phyloP scores from a whole-genome alignment of 371 early-diverging fungal species.

The Nosema muscidifuracis region DNA sequence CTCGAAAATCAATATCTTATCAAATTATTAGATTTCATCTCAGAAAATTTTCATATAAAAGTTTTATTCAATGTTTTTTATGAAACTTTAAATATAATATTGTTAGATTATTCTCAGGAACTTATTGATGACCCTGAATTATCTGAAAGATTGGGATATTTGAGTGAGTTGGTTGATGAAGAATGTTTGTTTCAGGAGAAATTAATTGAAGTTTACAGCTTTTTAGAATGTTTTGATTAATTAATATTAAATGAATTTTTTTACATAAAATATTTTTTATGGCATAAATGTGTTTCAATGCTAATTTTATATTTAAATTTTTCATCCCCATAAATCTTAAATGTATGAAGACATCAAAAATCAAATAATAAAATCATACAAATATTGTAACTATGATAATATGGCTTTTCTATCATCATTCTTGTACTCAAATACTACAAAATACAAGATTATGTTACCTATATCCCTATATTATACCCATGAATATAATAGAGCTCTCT shows the following conservation, averaged over 20 bases:
- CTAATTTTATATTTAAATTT: too few relatives aligned
- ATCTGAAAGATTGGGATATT: neutral
- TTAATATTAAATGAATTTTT: too few relatives aligned
- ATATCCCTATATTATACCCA: constrained; percentile 54
- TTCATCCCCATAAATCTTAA: neutral
- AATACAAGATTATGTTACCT: constrained; percentile 39
- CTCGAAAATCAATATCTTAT: constrained; percentile 18
- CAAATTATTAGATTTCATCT: constrained; percentile 30
- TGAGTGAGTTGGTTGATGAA: constrained; percentile 35
- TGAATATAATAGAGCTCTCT: constrained; percentile 55
- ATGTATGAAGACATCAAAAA: neutral
- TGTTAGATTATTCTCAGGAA: constrained; percentile 29
- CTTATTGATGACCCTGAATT: constrained; percentile 23
- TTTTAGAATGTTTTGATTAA: constrained; percentile 42
- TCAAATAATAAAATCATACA: constrained; percentile 32
- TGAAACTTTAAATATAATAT: constrained; percentile 31
- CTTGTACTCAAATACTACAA: neutral
- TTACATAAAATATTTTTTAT: too few relatives aligned
- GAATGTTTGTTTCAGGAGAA: constrained; percentile 43
- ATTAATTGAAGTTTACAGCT: constrained; percentile 27
- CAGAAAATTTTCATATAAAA: constrained; percentile 36
- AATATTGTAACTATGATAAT: constrained; percentile 47
- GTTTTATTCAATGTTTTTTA: constrained; percentile 36
- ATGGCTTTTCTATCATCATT: constrained; percentile 27
- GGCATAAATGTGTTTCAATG: too few relatives aligned